Base-by-base conservation (phyloP, 1,284 basidiomycete species). In the Apiotrichum akiyoshidainum region DNA sequence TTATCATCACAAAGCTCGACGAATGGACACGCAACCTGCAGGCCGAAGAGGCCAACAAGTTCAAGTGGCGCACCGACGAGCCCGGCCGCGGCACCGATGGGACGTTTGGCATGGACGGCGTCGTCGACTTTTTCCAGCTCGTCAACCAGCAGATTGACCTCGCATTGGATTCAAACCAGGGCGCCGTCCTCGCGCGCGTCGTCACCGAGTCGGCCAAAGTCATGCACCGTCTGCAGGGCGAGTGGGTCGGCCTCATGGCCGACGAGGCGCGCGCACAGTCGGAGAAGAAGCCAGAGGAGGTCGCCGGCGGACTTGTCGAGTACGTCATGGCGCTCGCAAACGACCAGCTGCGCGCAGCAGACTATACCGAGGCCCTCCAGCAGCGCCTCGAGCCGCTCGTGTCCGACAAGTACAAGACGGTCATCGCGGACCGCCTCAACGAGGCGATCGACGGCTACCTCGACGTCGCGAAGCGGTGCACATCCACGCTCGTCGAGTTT, bases 311-410 rank as follows among this genome's bases (percentile, higher is more conserved):
- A 1, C 80, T 99, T 55, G 92, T 92, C 60, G 95, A 98, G 79
- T 99, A 99, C 78, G 87, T 89, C 71, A 94, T 99, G 70, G 94
- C 94, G 19, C 85, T 99, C n/a, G 94, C 94, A 52, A 99, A 99
- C 79, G 95, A 99, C 79, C 93, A 97, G 78, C 87, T 99, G 79
- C 95, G 94, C 77, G 90, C 87, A 5, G 96, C 96, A 12, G 94
- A 99, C 75, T 94, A 89, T 71, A 86, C 89, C 12, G 95, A 99
- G 79, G 84, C 87, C 1, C 82, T 99, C 6, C 86, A 90, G 37
- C 85, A 83, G 11, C 87, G 94, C 46, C 81, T 99, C 35, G 95
- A 98, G 78, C 86, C 89, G 5, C 84, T 96, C 57, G 95, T 99
- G 3, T 92, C 88, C 17, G 87, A 90, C 68, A 98, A 98, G 80